phyloP scores from a whole-genome alignment of 306 rosid genomes.

The Macrotyloma uniflorum region DNA sequence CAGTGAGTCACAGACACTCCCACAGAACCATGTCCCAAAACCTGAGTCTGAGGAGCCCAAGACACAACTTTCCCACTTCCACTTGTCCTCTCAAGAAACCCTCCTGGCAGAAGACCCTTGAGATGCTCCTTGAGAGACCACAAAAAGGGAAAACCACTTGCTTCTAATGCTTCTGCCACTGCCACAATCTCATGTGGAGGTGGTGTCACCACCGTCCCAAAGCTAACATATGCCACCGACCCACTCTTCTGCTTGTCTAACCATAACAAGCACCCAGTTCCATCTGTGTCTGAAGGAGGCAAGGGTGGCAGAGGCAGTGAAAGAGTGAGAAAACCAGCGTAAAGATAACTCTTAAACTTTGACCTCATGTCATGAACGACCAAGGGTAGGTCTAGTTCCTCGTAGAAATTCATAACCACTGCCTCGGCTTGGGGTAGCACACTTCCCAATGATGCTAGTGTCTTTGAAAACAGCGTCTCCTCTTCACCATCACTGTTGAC shows the following conservation, averaged over 20 bases:
- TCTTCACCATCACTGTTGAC: neutral
- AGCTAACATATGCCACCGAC: conserved; percentile 44
- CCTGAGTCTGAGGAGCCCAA: conserved; percentile 58
- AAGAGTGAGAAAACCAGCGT: neutral
- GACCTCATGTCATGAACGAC: neutral
- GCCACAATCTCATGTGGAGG: conserved; percentile 39
- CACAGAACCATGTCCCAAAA: conserved; percentile 50
- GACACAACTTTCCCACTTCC: conserved; percentile 49
- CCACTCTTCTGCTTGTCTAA: conserved; percentile 22
- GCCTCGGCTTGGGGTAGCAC: conserved; percentile 45
- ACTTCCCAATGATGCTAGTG: conserved; percentile 39
- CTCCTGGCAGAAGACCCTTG: conserved; percentile 34
- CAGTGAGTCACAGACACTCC: conserved; percentile 58
- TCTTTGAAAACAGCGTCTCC: conserved; percentile 35
- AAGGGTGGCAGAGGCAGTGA: neutral
- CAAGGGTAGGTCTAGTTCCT: conserved; percentile 40
- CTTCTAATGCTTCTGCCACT: conserved; percentile 55
- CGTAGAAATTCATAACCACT: conserved; percentile 43
- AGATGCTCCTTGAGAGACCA: conserved; percentile 47
- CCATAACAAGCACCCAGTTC: conserved; percentile 45
- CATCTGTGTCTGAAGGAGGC: conserved; percentile 34
- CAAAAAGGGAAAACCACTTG: conserved; percentile 36
- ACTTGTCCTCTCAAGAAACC: conserved; percentile 45
- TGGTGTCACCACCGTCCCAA: conserved; percentile 44
- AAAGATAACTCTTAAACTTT: neutral